Conservation (phyloP, 2,329 filamentous ascomycete genomes). For the Fusarium sororula region DNA sequence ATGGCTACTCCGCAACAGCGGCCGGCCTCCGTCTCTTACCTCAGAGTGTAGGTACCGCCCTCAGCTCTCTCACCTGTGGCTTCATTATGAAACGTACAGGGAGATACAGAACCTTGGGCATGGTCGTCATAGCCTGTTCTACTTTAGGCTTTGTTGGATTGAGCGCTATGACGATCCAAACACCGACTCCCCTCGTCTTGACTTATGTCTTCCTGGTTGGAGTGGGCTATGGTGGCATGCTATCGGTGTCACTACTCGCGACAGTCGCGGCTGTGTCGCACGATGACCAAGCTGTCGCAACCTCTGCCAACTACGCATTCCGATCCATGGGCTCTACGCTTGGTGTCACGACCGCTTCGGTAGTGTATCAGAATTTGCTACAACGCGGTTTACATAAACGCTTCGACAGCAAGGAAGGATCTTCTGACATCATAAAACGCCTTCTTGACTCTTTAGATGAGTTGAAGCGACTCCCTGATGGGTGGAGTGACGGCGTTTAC, state of each 20-base stretch:
- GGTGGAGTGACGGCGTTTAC: not conserved
- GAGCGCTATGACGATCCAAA: not conserved
- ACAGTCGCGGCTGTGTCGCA: not conserved
- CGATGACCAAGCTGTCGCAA: not conserved
- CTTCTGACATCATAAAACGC: not conserved
- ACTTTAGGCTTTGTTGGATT: not conserved
- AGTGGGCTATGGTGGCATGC: not conserved
- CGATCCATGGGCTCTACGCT: not conserved
- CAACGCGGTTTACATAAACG: not conserved
- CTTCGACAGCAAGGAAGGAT: not conserved
- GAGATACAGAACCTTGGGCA: not conserved
- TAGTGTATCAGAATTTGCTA: not conserved
- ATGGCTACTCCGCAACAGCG: not conserved
- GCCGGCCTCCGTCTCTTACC: not conserved
- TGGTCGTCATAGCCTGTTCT: not conserved
- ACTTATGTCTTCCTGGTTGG: not conserved
- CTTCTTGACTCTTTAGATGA: not conserved
- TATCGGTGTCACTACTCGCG: not conserved
- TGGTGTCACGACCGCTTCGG: not conserved
- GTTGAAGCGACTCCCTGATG: not conserved
- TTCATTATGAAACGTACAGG: not conserved
- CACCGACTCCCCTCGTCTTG: not conserved
- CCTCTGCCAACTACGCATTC: not conserved
- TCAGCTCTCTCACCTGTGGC: not conserved
- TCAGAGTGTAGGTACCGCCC: not conserved